Evolutionary conservation across 176 grass and related monocot species (phyloP).

Genomic region (barley (Hordeum vulgare)): DNA sequence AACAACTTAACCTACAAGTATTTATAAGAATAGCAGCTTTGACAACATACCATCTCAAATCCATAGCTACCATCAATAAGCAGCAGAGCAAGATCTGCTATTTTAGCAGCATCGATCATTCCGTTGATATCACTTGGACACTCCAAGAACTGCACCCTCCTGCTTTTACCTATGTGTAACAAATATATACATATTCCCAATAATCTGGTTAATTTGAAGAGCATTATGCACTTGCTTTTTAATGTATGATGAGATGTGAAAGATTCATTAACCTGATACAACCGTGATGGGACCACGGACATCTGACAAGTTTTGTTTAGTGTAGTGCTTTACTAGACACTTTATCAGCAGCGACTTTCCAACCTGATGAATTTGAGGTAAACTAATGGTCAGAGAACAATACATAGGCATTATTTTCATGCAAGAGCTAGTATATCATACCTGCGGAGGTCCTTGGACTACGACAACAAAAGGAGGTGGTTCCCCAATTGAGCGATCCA

Average conservation of each 20-base stretch:
- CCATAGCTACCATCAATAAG: slow-evolving; percentile 96
- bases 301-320: slow-evolving; percentile 88
- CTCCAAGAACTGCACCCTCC: slow-evolving; percentile 89
- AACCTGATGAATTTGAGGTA: slow-evolving; percentile 42
- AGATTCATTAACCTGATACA: slow-evolving; percentile 60
- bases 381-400: slow-evolving; percentile 21
- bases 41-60: slow-evolving; percentile 93
- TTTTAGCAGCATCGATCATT: slow-evolving; percentile 99
- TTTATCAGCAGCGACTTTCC: slow-evolving; percentile 97
- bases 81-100: slow-evolving; percentile 91
- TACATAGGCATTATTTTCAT: neutral
- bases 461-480: slow-evolving; percentile 91
- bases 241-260: neutral
- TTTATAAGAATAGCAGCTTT: slow-evolving; percentile 3
- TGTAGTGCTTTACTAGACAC: slow-evolving; percentile 87
- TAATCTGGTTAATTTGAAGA: slow-evolving; percentile 7
- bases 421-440: slow-evolving; percentile 13
- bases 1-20: slow-evolving; percentile 8
- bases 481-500: slow-evolving; percentile 76
- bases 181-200: slow-evolving; percentile 9
- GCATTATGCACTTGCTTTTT: neutral
- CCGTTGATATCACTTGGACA: slow-evolving; percentile 96
- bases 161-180: slow-evolving; percentile 67
- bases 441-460: slow-evolving; percentile 90
- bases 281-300: slow-evolving; percentile 88